phyloP scores from a whole-genome alignment of 108 stramenopile genomes.

The Pseudonitzschia pungens region DNA sequence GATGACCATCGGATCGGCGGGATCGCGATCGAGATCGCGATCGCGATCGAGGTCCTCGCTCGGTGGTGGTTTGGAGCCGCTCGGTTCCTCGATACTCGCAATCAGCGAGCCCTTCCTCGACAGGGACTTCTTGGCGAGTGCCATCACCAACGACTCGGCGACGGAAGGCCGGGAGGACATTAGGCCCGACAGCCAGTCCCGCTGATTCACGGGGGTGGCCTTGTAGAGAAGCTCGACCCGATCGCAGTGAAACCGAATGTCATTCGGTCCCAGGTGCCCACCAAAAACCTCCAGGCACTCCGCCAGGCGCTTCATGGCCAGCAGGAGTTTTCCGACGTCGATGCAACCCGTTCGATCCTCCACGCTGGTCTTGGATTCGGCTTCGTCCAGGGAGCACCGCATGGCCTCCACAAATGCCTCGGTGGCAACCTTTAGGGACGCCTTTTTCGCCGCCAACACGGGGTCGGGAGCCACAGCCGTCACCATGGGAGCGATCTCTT shows the following conservation, averaged over 20 bases:
- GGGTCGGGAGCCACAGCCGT: no score
- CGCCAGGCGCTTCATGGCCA: background rate
- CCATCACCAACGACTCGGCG: background rate
- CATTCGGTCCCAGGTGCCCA: background rate
- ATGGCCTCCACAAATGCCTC: background rate
- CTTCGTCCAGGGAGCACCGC: slow-evolving; percentile 4
- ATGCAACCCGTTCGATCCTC: background rate
- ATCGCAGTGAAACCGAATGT: background rate
- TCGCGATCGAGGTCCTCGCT: no score
- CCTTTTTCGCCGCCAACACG: background rate
- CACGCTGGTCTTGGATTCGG: background rate
- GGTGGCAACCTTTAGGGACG: background rate
- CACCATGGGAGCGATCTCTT: no score
- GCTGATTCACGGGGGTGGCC: background rate
- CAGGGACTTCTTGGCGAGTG: background rate
- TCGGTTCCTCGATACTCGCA: no score
- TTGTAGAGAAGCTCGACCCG: background rate
- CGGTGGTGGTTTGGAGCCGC: no score
- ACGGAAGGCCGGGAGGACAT: background rate
- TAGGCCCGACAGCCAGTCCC: background rate
- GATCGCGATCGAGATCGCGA: no score
- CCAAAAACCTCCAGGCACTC: background rate
- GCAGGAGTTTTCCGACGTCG: slow-evolving; percentile 7
- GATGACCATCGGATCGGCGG: no score
- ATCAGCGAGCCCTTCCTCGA: background rate